These are phyloP conservation scores for Trypanosoma vivax DNA, from an alignment of 208 protist species.

Conservation along the genomic window DNA sequence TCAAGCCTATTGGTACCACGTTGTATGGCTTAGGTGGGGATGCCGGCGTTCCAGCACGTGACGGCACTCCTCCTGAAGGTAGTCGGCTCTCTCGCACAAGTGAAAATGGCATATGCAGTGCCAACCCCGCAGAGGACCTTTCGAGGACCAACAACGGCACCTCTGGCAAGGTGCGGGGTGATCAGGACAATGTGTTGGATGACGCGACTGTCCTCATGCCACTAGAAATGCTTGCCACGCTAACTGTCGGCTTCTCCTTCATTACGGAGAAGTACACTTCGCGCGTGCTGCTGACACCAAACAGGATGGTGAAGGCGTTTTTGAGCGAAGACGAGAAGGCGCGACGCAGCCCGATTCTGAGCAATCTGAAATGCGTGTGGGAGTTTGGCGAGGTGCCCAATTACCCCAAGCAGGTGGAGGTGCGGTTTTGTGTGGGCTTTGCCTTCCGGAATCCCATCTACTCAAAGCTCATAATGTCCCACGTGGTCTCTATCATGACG, in stretches of 20 bases:
- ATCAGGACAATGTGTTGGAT: too few species aligned
- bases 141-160: too few species aligned
- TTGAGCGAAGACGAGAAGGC: slow-evolving; percentile 35
- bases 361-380: slow-evolving; percentile 66
- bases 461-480: slow-evolving; percentile 64
- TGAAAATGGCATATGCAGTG: background rate
- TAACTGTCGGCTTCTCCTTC: slow-evolving; percentile 71
- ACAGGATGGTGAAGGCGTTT: slow-evolving; percentile 37
- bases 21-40: too few species aligned
- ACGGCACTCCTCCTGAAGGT: background rate
- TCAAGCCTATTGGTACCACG: slow-evolving; percentile 13
- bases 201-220: background rate
- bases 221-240: slow-evolving; percentile 59
- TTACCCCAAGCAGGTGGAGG: slow-evolving; percentile 49
- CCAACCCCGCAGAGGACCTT: background rate
- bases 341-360: slow-evolving; percentile 29
- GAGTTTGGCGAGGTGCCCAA: slow-evolving; percentile 40
- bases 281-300: slow-evolving; percentile 45
- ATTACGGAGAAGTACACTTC: slow-evolving; percentile 76
- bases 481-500: slow-evolving; percentile 75
- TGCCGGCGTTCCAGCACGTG: background rate
- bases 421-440: slow-evolving; percentile 65
- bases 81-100: background rate
- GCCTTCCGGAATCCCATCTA: slow-evolving; percentile 76
- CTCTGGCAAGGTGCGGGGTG: too few species aligned